Conservation (phyloP, 2,329 filamentous ascomycete species). For the Penicillium sp. region DNA sequence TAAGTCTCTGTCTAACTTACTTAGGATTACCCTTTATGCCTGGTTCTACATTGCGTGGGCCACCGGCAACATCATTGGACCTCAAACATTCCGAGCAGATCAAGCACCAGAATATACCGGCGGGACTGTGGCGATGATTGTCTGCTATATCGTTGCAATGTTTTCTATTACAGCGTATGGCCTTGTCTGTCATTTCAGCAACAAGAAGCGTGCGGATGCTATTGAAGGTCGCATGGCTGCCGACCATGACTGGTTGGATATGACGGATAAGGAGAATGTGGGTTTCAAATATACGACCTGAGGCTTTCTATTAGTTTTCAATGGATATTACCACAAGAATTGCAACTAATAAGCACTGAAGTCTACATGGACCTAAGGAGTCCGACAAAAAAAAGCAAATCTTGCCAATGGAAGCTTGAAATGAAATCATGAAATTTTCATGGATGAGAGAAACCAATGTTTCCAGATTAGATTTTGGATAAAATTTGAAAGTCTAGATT, state of each 20-base stretch:
- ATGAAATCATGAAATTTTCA: neutral
- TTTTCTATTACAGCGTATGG: neutral
- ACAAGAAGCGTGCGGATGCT: neutral
- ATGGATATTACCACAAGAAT: no score
- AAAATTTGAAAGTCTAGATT: neutral
- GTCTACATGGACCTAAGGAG: no score
- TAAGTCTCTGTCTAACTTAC: neutral
- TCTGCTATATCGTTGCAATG: slow-evolving; percentile 24
- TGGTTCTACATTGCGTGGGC: slow-evolving; percentile 44
- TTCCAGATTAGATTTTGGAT: neutral
- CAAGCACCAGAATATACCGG: slow-evolving; percentile 43
- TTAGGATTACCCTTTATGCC: slow-evolving; percentile 36
- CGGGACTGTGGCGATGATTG: slow-evolving; percentile 39
- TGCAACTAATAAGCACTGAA: no score
- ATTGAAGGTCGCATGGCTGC: neutral
- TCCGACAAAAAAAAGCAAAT: no score
- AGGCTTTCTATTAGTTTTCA: neutral
- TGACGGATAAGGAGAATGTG: slow-evolving; percentile 1
- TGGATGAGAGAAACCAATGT: neutral
- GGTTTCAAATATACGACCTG: slow-evolving; percentile 1
- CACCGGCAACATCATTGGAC: slow-evolving; percentile 45
- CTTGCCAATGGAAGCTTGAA: no score
- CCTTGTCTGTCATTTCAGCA: neutral
- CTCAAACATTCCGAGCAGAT: slow-evolving; percentile 36
- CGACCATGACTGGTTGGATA: neutral